phyloP scores from a whole-genome alignment of 495 filamentous ascomycete genomes.

The Podospora appendiculata region DNA sequence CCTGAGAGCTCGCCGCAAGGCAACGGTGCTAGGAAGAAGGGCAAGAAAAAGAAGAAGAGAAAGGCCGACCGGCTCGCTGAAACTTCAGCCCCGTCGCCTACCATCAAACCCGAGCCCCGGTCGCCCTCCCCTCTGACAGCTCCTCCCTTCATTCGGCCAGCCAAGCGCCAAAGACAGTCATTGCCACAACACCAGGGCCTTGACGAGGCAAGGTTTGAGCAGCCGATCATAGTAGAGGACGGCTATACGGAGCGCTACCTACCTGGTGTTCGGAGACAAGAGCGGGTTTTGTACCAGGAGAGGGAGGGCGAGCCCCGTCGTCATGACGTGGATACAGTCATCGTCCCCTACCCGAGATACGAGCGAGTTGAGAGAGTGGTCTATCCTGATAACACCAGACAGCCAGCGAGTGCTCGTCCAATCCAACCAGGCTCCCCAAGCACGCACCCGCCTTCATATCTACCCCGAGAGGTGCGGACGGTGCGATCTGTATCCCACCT shows the following conservation, averaged over 20 bases:
- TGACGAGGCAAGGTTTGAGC: slow-evolving; percentile 33
- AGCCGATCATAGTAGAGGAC: slow-evolving; percentile 13
- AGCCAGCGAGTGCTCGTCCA: slow-evolving; percentile 39
- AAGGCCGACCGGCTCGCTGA: slow-evolving; percentile 36
- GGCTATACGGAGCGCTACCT: slow-evolving; percentile 17
- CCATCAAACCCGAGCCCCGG: slow-evolving; percentile 81
- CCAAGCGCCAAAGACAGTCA: slow-evolving; percentile 44
- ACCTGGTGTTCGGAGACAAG: slow-evolving; percentile 14
- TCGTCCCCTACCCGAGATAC: slow-evolving; percentile 20
- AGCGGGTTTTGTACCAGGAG: slow-evolving; percentile 20
- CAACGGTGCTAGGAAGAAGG: slow-evolving; percentile 28
- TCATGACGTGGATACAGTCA: slow-evolving; percentile 11
- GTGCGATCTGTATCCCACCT: slow-evolving; percentile 55
- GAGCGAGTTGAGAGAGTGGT: slow-evolving; percentile 26
- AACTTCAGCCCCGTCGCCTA: slow-evolving; percentile 35
- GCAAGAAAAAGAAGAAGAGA: slow-evolving; percentile 44
- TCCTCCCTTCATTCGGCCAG: slow-evolving; percentile 39
- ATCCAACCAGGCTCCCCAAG: slow-evolving; percentile 36
- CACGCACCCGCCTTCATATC: slow-evolving; percentile 38
- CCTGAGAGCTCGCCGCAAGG: slow-evolving; percentile 45
- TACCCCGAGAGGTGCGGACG: slow-evolving; percentile 35
- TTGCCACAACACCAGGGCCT: slow-evolving; percentile 34
- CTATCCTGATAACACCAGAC: slow-evolving; percentile 26
- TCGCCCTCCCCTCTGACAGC: slow-evolving; percentile 69
- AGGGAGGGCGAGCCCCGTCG: slow-evolving; percentile 13